Conservation (phyloP, 176 grass and related monocot species). For the Dendrocalamus sinicus region DNA sequence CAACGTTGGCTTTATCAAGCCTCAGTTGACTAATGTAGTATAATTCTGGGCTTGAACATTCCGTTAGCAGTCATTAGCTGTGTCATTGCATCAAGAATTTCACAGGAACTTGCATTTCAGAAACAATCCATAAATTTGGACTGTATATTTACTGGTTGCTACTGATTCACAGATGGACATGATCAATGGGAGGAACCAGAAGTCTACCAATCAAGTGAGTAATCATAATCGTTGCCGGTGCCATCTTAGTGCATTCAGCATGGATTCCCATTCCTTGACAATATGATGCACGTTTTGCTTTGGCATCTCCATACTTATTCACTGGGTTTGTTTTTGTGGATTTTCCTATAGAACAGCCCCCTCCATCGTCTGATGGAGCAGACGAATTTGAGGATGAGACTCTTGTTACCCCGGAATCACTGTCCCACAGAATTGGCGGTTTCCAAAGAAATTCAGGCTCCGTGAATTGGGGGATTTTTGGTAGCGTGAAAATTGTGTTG, state of each 20-base stretch:
- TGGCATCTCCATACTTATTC: conserved; percentile 38
- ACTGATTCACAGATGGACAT: conserved; percentile 34
- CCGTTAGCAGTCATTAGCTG: background rate
- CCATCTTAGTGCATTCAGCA: background rate
- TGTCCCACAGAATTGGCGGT: conserved; percentile 8
- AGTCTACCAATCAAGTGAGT: conserved; percentile 40
- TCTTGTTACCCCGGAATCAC: conserved; percentile 27
- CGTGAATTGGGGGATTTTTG: conserved; percentile 22
- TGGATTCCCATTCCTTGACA: background rate
- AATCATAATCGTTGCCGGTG: background rate
- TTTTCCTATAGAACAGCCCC: conserved; percentile 51
- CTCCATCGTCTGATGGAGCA: conserved; percentile 26
- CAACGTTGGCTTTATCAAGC: background rate
- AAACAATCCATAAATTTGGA: background rate
- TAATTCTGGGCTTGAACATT: background rate
- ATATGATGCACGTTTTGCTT: background rate
- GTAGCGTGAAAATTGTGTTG: conserved; percentile 57
- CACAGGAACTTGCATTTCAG: background rate
- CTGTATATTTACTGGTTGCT: conserved; percentile 12
- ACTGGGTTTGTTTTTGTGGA: conserved; percentile 23
- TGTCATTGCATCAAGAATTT: background rate
- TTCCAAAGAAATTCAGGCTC: conserved; percentile 30
- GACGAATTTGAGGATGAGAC: conserved; percentile 55
- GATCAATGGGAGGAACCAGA: conserved; percentile 21
- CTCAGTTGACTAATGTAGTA: background rate